Evolutionary conservation across 345 rosid genomes (phyloP), one percentile per base, ranked within the genome.

Genomic region (Mallotus nudiflorus): DNA sequence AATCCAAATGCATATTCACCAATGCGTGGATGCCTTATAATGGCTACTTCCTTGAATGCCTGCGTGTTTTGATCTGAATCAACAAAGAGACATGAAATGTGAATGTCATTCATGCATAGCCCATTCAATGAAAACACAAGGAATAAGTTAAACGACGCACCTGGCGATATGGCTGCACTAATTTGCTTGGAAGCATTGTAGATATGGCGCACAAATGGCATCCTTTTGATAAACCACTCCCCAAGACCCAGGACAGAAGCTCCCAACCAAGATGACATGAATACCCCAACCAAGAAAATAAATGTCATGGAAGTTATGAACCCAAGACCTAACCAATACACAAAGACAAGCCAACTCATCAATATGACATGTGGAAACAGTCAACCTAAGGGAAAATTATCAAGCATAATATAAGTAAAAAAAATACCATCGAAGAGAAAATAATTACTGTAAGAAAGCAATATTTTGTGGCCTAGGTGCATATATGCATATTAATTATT

Each of bases 241-340:
- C 99, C 97, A 61, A 95, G 86, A 74, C 92, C 80, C 42, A 95
- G 86, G 66, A 95, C 94, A 54, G 98, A 95, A 39, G 98, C 85
- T 71, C 99, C 99, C 90, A 95, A 80, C 99, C 99, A 95, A 19
- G 99, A 95, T 56, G 99, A 92, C 99, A 95, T 95, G 85, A 95
- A 95, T 68, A 95, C 97, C 63, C 99, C 99, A 69, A 95, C 87
- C 90, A 92, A 71, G 88, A 95, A 95, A 75, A 95, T 95, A 76
- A 95, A 92, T 2, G 91, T 86, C 61, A 95, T 80, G 62, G 99
- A 95, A 25, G 99, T 95, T 74, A 90, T 80, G 80, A 95, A 92
- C 28, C 99, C 99, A 81, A 95, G 92, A 74, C 98, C 99, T 95
- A 74, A 60, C 39, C 68, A 77, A 65, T 67, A 79, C 14, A 37